A percentile compares a stretch with the other conserved stretches of the same genome.
These are phyloP conservation scores for Bipolaris bicolor DNA, from an alignment of 2,329 filamentous ascomycete genomes.

Conservation along the genomic window DNA sequence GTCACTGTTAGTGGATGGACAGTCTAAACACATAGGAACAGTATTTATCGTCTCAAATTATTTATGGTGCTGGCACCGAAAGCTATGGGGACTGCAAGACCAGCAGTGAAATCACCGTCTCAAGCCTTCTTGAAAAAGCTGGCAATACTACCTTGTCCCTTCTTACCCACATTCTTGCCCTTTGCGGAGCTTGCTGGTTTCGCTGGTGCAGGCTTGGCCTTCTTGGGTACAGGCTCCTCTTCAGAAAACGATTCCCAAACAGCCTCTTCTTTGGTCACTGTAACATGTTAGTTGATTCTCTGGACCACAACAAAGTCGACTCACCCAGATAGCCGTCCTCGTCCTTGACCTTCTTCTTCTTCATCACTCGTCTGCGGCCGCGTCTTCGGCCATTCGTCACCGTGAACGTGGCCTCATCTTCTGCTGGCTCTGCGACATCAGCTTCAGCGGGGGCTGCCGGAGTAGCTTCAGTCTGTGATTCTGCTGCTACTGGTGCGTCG, in stretches of 20 bases:
- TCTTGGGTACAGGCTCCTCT: conserved; percentile 71
- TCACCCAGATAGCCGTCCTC: conserved; percentile 88
- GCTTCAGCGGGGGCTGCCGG: conserved; percentile 29
- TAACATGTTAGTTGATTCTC: conserved; percentile 17
- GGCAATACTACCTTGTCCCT: conserved; percentile 82
- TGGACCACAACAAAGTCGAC: conserved; percentile 29
- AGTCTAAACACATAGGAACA: too few relatives aligned
- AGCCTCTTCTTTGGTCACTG: conserved; percentile 83
- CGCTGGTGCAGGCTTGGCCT: conserved; percentile 55
- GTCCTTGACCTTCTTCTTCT: conserved; percentile 85
- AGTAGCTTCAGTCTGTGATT: conserved; percentile 47
- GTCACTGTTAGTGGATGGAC: too few relatives aligned
- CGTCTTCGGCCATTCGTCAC: conserved; percentile 70
- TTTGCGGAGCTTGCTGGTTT: conserved; percentile 57
- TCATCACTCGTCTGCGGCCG: conserved; percentile 80
- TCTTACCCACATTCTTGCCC: conserved; percentile 53
- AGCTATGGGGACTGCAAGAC: too few relatives aligned
- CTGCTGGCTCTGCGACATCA: conserved; percentile 26
- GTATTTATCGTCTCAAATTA: background rate
- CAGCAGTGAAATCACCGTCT: too few relatives aligned
- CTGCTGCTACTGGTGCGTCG: conserved; percentile 56
- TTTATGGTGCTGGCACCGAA: background rate
- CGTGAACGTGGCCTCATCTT: conserved; percentile 51
- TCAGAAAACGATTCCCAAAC: conserved; percentile 95
- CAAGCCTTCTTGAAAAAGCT: conserved; percentile 85